Base-by-base conservation (phyloP, 495 filamentous ascomycete genomes). In the Penicillium malachiteum region DNA sequence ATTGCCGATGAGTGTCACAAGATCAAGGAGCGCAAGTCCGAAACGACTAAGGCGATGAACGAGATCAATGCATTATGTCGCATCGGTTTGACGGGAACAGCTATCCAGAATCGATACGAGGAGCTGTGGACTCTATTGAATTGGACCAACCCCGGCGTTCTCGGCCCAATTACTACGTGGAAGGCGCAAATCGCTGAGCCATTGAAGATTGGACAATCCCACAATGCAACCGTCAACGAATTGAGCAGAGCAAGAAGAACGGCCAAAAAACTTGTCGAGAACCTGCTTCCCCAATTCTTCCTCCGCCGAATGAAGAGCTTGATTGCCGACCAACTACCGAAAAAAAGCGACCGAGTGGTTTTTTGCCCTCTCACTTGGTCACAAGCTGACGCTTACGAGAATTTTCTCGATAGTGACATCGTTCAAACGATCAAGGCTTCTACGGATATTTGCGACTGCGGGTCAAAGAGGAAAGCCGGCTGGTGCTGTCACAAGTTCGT, bases 31-130 rank as follows among this genome's bases (percentile, higher is more conserved):
- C 75, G 82, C 41, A 78, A 68, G 30, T 87, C 92, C 0, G 88
- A 86, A 45, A 87, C 87, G 7, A 96, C 95, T 0, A 80, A 87
- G 59, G 83, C 91, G 1, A 94, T 98, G 90, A 92, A 95, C 58
- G 80, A 91, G 50, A 78, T 97, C 60, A 98, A 98, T 64, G 83
- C 94, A 9, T 82, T 98, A 21, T 97, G 95, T 63, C 80, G 94
- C 18, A 94, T 98, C 53, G 94, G 94, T 0, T 74, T 98, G 21
- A 97, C 95, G 0, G 94, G 94, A 7, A 98, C 94, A 5, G 95
- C 95, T 8, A 97, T 98, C 14, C 94, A 98, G 56, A 98, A 98
- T 68, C 93, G 91, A 59, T 98, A 98, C 67, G 90, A 96, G 63
- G 95, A 98, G 69, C 81, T 98, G 1, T 98, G 94, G 94, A 94